Conservation (phyloP, 2,329 filamentous ascomycete genomes). For the Botrytis porri region DNA sequence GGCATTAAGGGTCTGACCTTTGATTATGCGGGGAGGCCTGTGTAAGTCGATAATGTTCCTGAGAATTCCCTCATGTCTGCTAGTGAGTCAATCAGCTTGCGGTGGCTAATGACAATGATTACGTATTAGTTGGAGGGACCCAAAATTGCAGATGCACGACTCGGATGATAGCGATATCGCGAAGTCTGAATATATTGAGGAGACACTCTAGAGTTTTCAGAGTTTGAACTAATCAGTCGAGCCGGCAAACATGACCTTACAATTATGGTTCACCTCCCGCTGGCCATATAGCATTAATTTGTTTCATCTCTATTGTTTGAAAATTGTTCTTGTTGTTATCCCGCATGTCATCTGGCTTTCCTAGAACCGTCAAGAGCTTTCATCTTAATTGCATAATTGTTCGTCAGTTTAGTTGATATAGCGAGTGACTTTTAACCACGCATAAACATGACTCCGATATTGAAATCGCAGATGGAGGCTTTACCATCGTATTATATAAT, state of each 20-base stretch:
- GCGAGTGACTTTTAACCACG: background rate
- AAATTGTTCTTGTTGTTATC: background rate
- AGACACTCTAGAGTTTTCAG: background rate
- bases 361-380: too few relatives aligned
- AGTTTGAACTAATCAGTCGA: background rate
- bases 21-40: conserved; percentile 12
- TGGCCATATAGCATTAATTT: background rate
- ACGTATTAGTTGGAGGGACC: conserved; percentile 9
- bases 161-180: background rate
- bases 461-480: background rate
- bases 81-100: background rate
- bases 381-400: background rate
- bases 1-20: conserved; percentile 3
- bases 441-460: background rate
- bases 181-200: background rate
- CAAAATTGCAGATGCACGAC: background rate
- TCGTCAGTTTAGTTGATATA: background rate
- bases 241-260: background rate
- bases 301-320: background rate
- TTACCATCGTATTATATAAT: background rate
- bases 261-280: too few relatives aligned
- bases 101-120: background rate
- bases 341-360: too few relatives aligned
- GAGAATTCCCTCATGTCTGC: background rate
- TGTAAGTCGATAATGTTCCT: background rate